These are phyloP conservation scores for Galerina sulciceps DNA, from an alignment of 768 basidiomycete genomes.

Conservation along the genomic window DNA sequence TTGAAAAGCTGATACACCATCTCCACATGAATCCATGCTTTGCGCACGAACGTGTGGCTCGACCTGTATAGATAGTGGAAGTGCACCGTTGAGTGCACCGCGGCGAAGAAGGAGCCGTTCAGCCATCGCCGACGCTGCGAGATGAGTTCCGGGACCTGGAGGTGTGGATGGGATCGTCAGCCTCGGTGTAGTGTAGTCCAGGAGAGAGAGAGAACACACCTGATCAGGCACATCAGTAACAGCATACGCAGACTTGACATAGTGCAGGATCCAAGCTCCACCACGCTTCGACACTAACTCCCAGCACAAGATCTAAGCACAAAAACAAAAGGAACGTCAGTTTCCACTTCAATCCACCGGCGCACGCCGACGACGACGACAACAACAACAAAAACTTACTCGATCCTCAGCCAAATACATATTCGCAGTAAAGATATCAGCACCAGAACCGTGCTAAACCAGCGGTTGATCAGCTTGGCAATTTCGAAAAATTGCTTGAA, in stretches of 20 bases:
- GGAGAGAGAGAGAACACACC: slow-evolving; percentile 38
- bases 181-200: background rate
- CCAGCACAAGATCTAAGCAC: slow-evolving; percentile 80
- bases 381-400: slow-evolving; percentile 35
- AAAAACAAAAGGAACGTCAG: background rate
- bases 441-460: slow-evolving; percentile 73
- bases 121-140: slow-evolving; percentile 96
- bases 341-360: background rate
- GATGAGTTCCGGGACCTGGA: slow-evolving; percentile 86
- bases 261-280: slow-evolving; percentile 91
- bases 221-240: slow-evolving; percentile 94
- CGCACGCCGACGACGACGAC: background rate
- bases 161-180: background rate
- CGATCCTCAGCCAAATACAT: slow-evolving; percentile 97
- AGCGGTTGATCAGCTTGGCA: background rate
- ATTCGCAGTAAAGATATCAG: slow-evolving; percentile 93
- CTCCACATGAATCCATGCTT: slow-evolving; percentile 95
- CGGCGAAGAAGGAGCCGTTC: slow-evolving; percentile 98
- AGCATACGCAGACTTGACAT: slow-evolving; percentile 93
- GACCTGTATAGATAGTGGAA: slow-evolving; percentile 96
- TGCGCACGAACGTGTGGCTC: slow-evolving; percentile 79
- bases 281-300: slow-evolving; percentile 95
- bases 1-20: slow-evolving; percentile 91
- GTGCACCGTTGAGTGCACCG: slow-evolving; percentile 88
- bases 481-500: too few relatives aligned